Evolutionary conservation across 1,284 basidiomycete genomes (phyloP).

Genomic region (Fomitiporia mediterranea): DNA sequence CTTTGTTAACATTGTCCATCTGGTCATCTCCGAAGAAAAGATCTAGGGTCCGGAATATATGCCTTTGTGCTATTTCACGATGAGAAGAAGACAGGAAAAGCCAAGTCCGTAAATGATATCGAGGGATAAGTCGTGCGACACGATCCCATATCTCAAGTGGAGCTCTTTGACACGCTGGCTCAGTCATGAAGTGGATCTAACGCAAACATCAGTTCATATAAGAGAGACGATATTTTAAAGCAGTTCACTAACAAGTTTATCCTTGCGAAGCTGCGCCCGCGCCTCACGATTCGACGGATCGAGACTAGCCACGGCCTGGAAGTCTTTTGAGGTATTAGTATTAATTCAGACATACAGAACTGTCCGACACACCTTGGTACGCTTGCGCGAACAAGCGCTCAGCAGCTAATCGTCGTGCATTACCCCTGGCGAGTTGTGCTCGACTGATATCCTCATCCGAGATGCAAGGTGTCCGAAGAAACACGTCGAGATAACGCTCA

Average conservation of each 20-base stretch:
- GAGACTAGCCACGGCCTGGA: conserved; percentile 50
- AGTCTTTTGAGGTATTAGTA: conserved; percentile 37
- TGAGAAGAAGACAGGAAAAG: conserved; percentile 58
- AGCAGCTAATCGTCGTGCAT: conserved; percentile 50
- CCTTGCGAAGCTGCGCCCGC: conserved; percentile 44
- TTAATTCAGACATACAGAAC: neutral
- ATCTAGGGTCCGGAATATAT: conserved; percentile 60
- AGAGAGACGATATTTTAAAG: neutral
- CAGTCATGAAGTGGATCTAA: conserved; percentile 47
- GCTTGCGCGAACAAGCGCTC: conserved; percentile 51
- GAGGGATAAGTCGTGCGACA: conserved; percentile 54
- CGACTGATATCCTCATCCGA: conserved; percentile 44
- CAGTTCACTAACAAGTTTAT: conserved; percentile 37
- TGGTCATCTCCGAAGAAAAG: conserved; percentile 61
- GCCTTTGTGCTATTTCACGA: conserved; percentile 53
- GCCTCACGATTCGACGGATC: conserved; percentile 55
- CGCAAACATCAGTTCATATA: conserved; percentile 3
- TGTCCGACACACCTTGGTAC: conserved; percentile 43
- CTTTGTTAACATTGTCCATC: conserved; percentile 47
- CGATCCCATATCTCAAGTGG: conserved; percentile 64
- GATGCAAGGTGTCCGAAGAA: conserved; percentile 53
- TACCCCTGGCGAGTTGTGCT: conserved; percentile 53
- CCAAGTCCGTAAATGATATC: conserved; percentile 62
- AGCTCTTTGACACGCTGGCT: conserved; percentile 53
- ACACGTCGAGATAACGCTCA: conserved; percentile 60